phyloP scores from a whole-genome alignment of 2,329 filamentous ascomycete genomes.

The Fusarium buxicola region DNA sequence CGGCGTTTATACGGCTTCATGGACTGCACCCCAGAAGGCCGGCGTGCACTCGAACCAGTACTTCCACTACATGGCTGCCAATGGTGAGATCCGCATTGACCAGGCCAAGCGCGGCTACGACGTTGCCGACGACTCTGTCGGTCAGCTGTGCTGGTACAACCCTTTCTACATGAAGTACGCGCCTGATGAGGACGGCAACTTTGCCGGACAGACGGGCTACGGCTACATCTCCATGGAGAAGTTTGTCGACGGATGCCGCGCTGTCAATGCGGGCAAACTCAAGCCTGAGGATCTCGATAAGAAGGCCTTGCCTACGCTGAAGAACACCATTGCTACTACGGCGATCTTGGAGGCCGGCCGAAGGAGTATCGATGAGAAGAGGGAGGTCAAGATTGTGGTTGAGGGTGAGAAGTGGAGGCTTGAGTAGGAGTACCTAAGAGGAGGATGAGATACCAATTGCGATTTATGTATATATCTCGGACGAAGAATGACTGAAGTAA shows the following conservation, averaged over 20 bases:
- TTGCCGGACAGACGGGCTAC: constrained; percentile 89
- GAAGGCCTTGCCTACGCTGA: constrained; percentile 84
- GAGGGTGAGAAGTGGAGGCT: constrained; percentile 76
- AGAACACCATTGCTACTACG: constrained; percentile 90
- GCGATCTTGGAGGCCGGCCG: constrained; percentile 91
- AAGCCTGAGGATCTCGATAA: constrained; percentile 82
- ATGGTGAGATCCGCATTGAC: constrained; percentile 89
- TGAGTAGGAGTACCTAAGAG: constrained; percentile 50
- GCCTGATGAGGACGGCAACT: constrained; percentile 94
- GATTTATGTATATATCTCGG: constrained; percentile 13
- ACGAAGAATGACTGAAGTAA: constrained; percentile 33
- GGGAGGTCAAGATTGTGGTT: constrained; percentile 79
- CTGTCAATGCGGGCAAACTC: constrained; percentile 78
- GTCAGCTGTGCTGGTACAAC: constrained; percentile 86
- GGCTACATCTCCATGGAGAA: constrained; percentile 97
- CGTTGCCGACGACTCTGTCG: constrained; percentile 82
- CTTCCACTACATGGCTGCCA: constrained; percentile 90
- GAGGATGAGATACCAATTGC: constrained; percentile 17
- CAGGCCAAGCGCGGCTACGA: constrained; percentile 96
- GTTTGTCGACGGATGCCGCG: constrained; percentile 87
- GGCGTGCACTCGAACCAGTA: constrained; percentile 98
- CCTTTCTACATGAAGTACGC: constrained; percentile 97
- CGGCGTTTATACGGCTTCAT: constrained; percentile 91
- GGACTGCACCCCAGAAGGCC: constrained; percentile 92
- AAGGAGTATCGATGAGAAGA: constrained; percentile 83